Evolutionary conservation across 2,329 filamentous ascomycete species (phyloP), one percentile per base, ranked within the genome.

Genomic region (Berkeleyomyces rouxiae): DNA sequence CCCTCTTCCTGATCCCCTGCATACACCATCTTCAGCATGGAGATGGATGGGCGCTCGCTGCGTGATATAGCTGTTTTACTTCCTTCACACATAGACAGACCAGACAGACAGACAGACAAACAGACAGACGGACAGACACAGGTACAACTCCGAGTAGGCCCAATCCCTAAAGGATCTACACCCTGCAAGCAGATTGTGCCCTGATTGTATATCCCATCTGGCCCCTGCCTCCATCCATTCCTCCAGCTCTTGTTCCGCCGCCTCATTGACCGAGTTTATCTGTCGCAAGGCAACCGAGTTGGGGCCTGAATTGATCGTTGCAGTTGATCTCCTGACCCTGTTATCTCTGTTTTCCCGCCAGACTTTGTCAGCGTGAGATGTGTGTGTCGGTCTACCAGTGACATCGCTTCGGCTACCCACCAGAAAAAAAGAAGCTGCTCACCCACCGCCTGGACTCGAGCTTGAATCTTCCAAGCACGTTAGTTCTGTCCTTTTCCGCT

Each of bases 171-270:
- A 39, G 33, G 51, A 55, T 55, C 51, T 55, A 55, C 51, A 55
- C 36, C 6, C 49, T 13, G 36, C 33, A 36, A 55, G 51, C 36
- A 55, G 37, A 55, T 36, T 55, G 51, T 55, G 51, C 51, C 51
- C 51, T 55, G 51, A 55, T 11, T 55, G 31, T 55, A 36, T 55
- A 36, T 55, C 51, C 51, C 33, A 55, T 55, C 51, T 55, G 51
- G 51, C 51, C 51, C 51, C 51, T 55, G 51, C 51, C 51, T 55
- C 51, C 51, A 55, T 13, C 51, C 51, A 55, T 55, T 55, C 51
- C 33, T 55, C 51, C 51, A 37, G 36, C 23, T 55, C 11, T 39
- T 55, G 51, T 37, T 39, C n/a, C 1, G 5, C 33, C 49, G 5
- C 23, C 3, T 49, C 9, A 6, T 16, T 33, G 16, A 53, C 49